Evolutionary conservation across 1,284 basidiomycete species (phyloP), one percentile per base, ranked within the genome.

Genomic region (Lentinula novae-zelandiae): DNA sequence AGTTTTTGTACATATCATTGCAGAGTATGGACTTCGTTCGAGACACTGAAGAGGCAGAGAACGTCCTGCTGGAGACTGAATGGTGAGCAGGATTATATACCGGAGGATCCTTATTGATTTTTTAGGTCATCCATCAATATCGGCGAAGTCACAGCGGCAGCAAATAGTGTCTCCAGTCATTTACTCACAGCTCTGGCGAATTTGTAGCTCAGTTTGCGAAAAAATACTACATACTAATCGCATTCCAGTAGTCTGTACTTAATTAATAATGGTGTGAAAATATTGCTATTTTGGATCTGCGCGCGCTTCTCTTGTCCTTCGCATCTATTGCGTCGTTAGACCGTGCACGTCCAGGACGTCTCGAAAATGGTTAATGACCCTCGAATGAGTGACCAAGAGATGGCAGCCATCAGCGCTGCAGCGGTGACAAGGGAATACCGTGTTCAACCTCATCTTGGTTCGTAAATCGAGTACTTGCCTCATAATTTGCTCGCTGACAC

Each of bases 401-500:
- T 93, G 67, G 90, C 91, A 63, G 82, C 85, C 57, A 87, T 95
- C 73, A 95, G 95, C 72, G 90, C 91, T 60, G 89, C 92, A 58
- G 93, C 93, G 33, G 93, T 94, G 60, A 93, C 92, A 56, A 85
- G 81, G 70, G 88, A 93, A 74, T 93, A 90, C 75, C 85, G 83
- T 67, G 89, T 92, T 64, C 82, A 98, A 69, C 96, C 96, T 53
- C 92, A 96, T 75, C 81, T 98, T 67, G 95, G 95, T 95, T 71
- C 68, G 86, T 75, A 53, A 46, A 6, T 46, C 1, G 17, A 46
- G 9, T 33, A 38, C n/a, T 48, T 42, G 31, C n/a, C 20, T 57
- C 31, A 2, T 39, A 31, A 22, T 27, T 42, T 42, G 13, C 15
- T 46, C 33, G 68, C 60, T 70, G 58, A 58, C 57, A 44, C 7